A percentile compares a stretch with the other conserved stretches of the same genome.
phyloP scores from a whole-genome alignment of 306 rosid species.

The peach (Prunus persica) region DNA sequence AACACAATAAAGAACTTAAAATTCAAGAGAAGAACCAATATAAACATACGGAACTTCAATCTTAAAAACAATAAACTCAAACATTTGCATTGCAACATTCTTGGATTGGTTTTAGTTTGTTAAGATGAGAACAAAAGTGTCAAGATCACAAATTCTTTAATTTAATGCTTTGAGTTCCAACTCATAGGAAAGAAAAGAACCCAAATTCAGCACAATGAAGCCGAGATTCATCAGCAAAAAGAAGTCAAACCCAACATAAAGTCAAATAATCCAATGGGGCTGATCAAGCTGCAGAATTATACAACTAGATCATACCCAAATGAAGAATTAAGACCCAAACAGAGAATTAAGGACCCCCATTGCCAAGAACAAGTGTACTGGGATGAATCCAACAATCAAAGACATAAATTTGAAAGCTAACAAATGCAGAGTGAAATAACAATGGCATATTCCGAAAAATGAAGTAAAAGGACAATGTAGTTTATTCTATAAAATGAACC shows the following conservation, averaged over 20 bases:
- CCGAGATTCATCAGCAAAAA: conserved; percentile 30
- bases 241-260: conserved; percentile 5
- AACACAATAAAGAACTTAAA: no score
- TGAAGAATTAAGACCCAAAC: neutral
- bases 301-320: conserved; percentile 5
- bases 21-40: no score
- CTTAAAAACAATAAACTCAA: no score
- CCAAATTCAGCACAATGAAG: conserved; percentile 20
- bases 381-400: no score
- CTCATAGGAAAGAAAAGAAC: neutral
- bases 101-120: no score
- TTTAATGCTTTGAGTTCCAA: neutral
- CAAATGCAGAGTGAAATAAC: neutral
- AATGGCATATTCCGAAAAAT: neutral
- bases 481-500: neutral
- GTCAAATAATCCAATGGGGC: conserved; percentile 12
- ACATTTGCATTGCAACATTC: no score
- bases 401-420: neutral
- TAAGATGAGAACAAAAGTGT: no score
- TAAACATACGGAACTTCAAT: no score
- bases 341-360: neutral
- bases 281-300: neutral
- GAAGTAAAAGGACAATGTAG: neutral
- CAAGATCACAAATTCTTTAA: no score
- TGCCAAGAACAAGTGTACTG: neutral